Evolutionary conservation across 306 rosid genomes (phyloP), one percentile per base, ranked within the genome.

Genomic region (Mucuna pruriens): DNA sequence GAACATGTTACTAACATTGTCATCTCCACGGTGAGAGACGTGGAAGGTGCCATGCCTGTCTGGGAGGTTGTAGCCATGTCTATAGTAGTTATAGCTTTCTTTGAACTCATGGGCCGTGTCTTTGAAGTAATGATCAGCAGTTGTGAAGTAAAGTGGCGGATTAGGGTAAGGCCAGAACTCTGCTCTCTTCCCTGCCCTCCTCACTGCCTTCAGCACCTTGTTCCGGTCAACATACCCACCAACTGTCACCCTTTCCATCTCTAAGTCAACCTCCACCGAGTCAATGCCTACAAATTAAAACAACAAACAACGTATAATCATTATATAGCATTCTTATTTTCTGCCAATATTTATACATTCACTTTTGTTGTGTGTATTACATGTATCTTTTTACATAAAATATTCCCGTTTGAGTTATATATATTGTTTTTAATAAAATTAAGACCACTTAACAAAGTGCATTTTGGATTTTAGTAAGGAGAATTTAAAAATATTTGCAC

Each of bases 1-100:
- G 85, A 93, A 95, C 92, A 95, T 86, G 93, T 93, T 95, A 80
- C 99, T 95, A 77, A 95, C 93, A 58, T 91, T 86, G 85, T 95
- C 97, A 17, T 95, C 97, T 4, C 99, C 97, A 1, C 97, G 89
- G 1, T 88, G 97, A 78, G 97, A 75, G 0, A 89, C 80, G 0
- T 86, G 99, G 20, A 93, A 77, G 49, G 48, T 90, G 0, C 99
- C 99, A 9, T 95, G 99, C 69, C 79, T 89, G 12, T 95, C 97
- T 5, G 91, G 91, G 0, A 91, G 26, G 45, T 95, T 95, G 89
- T 93, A 95, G 69, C 99, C 99, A 78, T 95, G 99, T 74, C 84
- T 87, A 39, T 95, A 95, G 57, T 93, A 95, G 79, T 95, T 95
- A 83, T 95, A 95, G 63, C 93, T 95, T 83, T 91, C 88, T 76